Evolutionary conservation across 148 eudicot genomes (phyloP), one percentile per base, ranked within the genome.

Genomic region (Silene uniflora): DNA sequence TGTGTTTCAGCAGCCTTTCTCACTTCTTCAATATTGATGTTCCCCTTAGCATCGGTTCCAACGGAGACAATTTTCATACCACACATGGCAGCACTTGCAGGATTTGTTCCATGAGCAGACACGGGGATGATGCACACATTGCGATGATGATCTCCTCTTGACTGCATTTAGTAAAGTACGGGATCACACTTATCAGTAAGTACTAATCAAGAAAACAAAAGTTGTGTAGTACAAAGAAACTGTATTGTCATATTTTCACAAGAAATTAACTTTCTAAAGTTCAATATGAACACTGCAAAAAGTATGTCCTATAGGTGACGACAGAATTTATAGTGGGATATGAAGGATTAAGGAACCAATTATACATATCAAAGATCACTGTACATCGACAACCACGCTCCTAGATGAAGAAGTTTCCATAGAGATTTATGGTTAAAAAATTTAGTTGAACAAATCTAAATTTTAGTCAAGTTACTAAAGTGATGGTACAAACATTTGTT

Each of bases 1-100:
- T 95, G 82, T 79, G 90, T 78, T 85, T 95, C 97, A 69, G 98
- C 98, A 79, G 98, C 98, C 77, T 89, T 88, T 63, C 85, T 84
- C 74, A 95, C 78, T 87, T 95, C 96, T 75, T 87, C 91, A 75
- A 92, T 88, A 75, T 95, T 95, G 69, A 95, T 92, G 82, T 95
- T 95, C 81, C 98, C 98, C 84, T 95, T 89, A 16, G 97, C 88
- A 84, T 95, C 98, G 27, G 98, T 95, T 76, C 98, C 98, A 67
- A 95, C 88, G 72, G 94, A 62, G 52, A 95, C 96, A 78, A 95
- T 95, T 81, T 90, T 92, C 98, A 95, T 95, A 70, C 98, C 98
- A 61, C 98, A 95, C 98, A 95, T 95, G 65, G 98, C 98, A 62
- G 98, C 98, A 88, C 96, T 95, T 18, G 98, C 98, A 71, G 98